phyloP scores from a whole-genome alignment of 352 stramenopile species.

The Phytophthora foliorum region DNA sequence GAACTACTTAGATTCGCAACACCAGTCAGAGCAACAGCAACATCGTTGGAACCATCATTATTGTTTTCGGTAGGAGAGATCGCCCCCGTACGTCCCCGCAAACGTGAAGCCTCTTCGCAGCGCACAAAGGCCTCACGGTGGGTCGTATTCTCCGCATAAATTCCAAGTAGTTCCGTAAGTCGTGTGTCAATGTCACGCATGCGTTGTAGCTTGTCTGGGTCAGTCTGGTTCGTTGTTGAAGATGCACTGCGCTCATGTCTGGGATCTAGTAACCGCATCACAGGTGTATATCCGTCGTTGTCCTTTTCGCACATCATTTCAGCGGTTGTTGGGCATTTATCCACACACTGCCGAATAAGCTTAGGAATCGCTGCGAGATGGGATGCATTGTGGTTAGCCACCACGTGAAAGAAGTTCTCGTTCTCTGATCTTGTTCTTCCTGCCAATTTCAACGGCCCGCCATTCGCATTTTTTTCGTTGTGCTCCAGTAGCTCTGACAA shows the following conservation, averaged over 20 bases:
- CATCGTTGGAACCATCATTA: slow-evolving; percentile 6
- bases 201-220: slow-evolving; percentile 52
- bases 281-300: slow-evolving; percentile 51
- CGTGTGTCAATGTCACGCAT: slow-evolving; percentile 44
- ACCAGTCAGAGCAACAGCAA: neutral
- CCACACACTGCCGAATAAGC: slow-evolving; percentile 51
- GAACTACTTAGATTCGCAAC: neutral
- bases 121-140: slow-evolving; percentile 46
- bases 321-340: slow-evolving; percentile 38
- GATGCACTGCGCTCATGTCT: slow-evolving; percentile 25
- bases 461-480: slow-evolving; percentile 43
- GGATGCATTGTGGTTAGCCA: slow-evolving; percentile 40
- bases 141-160: slow-evolving; percentile 62
- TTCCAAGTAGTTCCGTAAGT: slow-evolving; percentile 55
- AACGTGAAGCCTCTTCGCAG: slow-evolving; percentile 35
- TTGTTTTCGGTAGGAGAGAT: slow-evolving; percentile 5
- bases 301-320: slow-evolving; percentile 66
- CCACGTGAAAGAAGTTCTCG: slow-evolving; percentile 77
- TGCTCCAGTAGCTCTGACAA: slow-evolving; percentile 61
- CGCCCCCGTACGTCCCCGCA: slow-evolving; percentile 11
- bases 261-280: slow-evolving; percentile 58
- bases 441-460: slow-evolving; percentile 43
- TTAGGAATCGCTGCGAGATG: slow-evolving; percentile 33
- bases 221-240: slow-evolving; percentile 33
- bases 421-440: slow-evolving; percentile 21